Conservation (phyloP, 352 stramenopile species). For the Phytophthora tubulina region DNA sequence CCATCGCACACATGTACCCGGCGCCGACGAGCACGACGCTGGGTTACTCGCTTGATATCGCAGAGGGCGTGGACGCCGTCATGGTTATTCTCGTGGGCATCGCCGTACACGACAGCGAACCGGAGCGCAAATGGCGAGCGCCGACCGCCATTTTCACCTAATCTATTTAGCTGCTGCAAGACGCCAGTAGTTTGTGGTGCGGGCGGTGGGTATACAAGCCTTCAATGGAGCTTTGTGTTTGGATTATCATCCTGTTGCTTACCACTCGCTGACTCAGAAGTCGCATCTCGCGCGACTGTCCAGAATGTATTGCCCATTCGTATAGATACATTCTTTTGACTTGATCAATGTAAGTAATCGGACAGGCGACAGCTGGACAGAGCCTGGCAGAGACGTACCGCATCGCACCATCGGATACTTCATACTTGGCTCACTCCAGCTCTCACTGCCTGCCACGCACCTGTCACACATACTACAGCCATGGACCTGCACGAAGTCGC, state of each 20-base stretch:
- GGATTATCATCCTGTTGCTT: neutral
- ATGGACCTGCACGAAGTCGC: slow-evolving; percentile 47
- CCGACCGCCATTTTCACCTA: slow-evolving; percentile 12
- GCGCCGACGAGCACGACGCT: slow-evolving; percentile 26
- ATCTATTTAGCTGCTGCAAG: slow-evolving; percentile 15
- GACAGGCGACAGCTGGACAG: neutral
- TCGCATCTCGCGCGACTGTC: neutral
- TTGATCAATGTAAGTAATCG: slow-evolving; percentile 9
- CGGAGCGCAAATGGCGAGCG: slow-evolving; percentile 22
- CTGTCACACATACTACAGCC: neutral
- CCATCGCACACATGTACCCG: slow-evolving; percentile 48
- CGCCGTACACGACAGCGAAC: slow-evolving; percentile 41
- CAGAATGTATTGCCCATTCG: neutral
- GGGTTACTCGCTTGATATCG: slow-evolving; percentile 46
- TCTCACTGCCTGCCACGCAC: slow-evolving; percentile 9
- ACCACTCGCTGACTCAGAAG: slow-evolving; percentile 2
- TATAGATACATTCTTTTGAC: slow-evolving; percentile 7
- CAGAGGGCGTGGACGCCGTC: slow-evolving; percentile 48
- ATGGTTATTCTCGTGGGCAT: slow-evolving; percentile 46
- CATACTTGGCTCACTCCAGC: slow-evolving; percentile 14
- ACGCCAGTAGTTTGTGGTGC: slow-evolving; percentile 3
- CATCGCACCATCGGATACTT: slow-evolving; percentile 12
- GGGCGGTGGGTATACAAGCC: slow-evolving; percentile 62
- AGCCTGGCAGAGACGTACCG: neutral
- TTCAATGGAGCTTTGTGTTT: slow-evolving; percentile 35